phyloP scores from a whole-genome alignment of 169 alveolate species.

The Cryptosporidium baileyi region DNA sequence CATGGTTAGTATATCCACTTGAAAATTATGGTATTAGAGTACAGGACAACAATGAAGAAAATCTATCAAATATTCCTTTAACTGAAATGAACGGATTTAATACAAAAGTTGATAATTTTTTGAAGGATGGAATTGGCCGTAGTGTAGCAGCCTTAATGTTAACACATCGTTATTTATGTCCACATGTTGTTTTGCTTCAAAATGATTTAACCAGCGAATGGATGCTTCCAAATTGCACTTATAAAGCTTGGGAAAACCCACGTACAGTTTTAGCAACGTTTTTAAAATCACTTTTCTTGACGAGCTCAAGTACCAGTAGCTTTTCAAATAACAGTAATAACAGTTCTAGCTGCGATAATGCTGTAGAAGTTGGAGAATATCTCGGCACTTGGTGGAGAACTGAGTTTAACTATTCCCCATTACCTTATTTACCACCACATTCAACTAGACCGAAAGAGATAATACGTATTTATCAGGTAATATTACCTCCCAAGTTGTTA shows the following conservation, averaged over 20 bases:
- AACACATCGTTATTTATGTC: conserved; percentile 73
- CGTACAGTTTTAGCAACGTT: conserved; percentile 71
- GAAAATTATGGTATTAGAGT: conserved; percentile 65
- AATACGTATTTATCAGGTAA: conserved; percentile 75
- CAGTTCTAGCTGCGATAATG: conserved; percentile 30
- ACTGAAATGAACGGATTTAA: conserved; percentile 61
- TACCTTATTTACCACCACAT: conserved; percentile 78
- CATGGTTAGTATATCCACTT: conserved; percentile 56
- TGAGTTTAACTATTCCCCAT: conserved; percentile 73
- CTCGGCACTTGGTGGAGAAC: conserved; percentile 79
- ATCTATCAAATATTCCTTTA: background rate
- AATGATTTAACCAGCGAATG: conserved; percentile 70
- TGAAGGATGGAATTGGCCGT: conserved; percentile 74
- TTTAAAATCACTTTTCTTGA: conserved; percentile 46
- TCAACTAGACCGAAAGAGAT: conserved; percentile 77
- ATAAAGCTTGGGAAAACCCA: conserved; percentile 79
- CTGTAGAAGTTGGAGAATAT: conserved; percentile 74
- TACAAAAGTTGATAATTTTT: conserved; percentile 56
- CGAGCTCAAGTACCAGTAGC: background rate
- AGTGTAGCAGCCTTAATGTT: conserved; percentile 75
- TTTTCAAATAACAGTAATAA: background rate
- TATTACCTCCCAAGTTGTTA: conserved; percentile 72
- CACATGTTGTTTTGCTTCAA: conserved; percentile 74
- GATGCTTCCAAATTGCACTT: conserved; percentile 71
- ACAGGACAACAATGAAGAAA: conserved; percentile 14